Evolutionary conservation across 768 basidiomycete genomes (phyloP).

Genomic region (Rhodosporidiobolus sp.): DNA sequence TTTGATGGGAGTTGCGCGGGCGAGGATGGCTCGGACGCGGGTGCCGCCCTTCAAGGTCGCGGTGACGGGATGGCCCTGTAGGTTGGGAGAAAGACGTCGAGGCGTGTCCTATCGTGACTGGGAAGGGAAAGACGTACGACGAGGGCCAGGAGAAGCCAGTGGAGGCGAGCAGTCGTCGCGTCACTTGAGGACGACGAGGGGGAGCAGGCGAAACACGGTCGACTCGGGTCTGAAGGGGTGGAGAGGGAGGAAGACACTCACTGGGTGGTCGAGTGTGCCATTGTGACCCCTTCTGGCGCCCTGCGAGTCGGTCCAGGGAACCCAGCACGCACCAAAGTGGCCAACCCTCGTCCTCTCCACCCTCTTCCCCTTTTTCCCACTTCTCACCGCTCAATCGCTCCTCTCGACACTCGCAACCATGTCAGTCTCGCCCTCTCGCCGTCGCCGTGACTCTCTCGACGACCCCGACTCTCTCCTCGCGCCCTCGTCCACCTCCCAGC

Average conservation of each 20-base stretch:
- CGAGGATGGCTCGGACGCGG: slow-evolving; percentile 40
- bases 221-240: background rate
- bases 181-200: background rate
- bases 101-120: no score
- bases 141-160: slow-evolving; percentile 25
- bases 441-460: slow-evolving; percentile 27
- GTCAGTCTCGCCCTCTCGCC: slow-evolving; percentile 4
- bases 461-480: slow-evolving; percentile 13
- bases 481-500: background rate
- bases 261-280: no score
- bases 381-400: background rate
- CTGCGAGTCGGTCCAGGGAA: no score
- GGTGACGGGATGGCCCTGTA: slow-evolving; percentile 40
- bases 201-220: background rate
- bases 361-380: background rate
- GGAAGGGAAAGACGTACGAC: slow-evolving; percentile 14
- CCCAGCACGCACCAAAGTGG: no score
- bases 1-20: slow-evolving; percentile 28
- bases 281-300: no score
- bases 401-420: background rate
- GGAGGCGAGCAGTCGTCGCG: slow-evolving; percentile 15
- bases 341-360: no score
- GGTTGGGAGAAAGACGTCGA: background rate
- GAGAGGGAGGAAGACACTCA: background rate
- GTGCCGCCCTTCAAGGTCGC: slow-evolving; percentile 31